Base-by-base conservation (phyloP, 768 basidiomycete species). In the Obba rivulosa region DNA sequence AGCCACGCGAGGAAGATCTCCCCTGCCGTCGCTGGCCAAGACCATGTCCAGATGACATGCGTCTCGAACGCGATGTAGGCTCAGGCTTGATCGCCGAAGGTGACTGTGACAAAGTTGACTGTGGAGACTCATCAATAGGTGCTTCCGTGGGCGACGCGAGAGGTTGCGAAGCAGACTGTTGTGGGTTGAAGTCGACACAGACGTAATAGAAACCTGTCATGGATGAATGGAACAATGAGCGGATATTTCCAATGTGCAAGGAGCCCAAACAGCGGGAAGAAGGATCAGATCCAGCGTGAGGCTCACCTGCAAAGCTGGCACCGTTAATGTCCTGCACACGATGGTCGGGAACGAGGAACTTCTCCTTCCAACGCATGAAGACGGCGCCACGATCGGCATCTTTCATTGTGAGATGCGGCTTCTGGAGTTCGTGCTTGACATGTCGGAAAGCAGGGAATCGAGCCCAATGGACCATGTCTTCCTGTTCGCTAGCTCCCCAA, bases 361-460 rank as follows among this genome's bases (percentile, higher is more conserved):
- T 76, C 69, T 98, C 95, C 69, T 98, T 98, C 87, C 92, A 94
- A 52, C 95, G 76, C 86, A 98, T 92, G 64, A 97, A 98, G 24
- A 93, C 81, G 21, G 85, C 85, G 1, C 85, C 85, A 42, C 85
- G 78, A 58, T 87, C 83, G 9, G 56, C 55, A 36, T 85, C 74
- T 59, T 87, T 86, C 60, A 95, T 83, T 36, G 87, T 90, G 65
- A 90, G 60, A 52, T 83, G 77, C 0, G 92, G 91, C 61, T 79
- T 74, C 62, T 83, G 79, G 53, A 93, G 76, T 60, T 94, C 89
- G 51, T 78, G 74, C 63, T 82, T 83, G 54, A 93, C 79, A 58
- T 88, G 79, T 36, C 85, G 79, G 68, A 94, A 92, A 20, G 92
- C 85, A 34, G 91, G 91, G 70, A 97, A 97, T 38, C 93, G 81